Base-by-base conservation (phyloP, 805 yeast species). In the Candida boidinii region DNA sequence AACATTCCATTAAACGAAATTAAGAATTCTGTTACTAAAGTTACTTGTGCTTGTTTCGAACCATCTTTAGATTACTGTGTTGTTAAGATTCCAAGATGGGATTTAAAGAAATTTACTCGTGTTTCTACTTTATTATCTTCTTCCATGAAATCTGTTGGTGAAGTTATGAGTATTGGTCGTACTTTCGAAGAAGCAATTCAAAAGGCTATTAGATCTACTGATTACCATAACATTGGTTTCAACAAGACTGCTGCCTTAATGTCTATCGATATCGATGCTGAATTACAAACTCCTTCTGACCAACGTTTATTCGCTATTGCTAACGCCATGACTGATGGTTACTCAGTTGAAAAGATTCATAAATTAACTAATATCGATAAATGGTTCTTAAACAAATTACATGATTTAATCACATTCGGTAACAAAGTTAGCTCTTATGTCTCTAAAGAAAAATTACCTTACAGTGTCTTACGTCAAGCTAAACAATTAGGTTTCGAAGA, bases 71-170 rank as follows among this genome's bases (percentile, higher is more conserved):
- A 90, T 64, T 90, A 90, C 63, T 84, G 87, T 58, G 98, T 90
- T 43, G 94, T 86, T 34, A 90, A 90, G 73, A 92, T 90, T 60
- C 98, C 98, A 60, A 77, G 97, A 66, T 90, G 98, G 98, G 98
- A 90, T 64, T 73, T 90, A 64, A 83, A 84, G 69, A 90, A 90
- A 64, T 90, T 90, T 64, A 84, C 90, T 40, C 74, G 95, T 57
- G 97, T 90, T 24, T 82, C 94, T 15, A 79, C 84, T 33, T 70
- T 78, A 56, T 73, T 90, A 48, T 81, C 92, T 8, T 87, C 96
- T 2, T 77, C 95, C 20, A 90, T 90, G 98, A 90, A 90, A 65
- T 87, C 96, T 41, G 97, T 90, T 44, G 98, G 98, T 68, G 98
- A 90, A 61, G 97, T 92, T 33, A 90, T 90, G 98, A 74, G 90